phyloP scores from a whole-genome alignment of 78 protist genomes.

The Dictyostelium capitatum region DNA sequence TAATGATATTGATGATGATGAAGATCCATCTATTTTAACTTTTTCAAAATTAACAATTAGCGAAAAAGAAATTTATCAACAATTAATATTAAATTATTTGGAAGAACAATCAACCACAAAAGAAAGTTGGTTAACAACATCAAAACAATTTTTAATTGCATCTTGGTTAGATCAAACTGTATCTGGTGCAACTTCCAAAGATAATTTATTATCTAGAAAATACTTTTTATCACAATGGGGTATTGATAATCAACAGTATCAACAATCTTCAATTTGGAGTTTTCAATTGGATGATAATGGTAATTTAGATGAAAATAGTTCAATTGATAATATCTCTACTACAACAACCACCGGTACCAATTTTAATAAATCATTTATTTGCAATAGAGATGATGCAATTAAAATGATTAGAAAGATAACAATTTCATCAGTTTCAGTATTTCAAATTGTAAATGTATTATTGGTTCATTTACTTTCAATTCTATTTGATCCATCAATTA shows the following conservation, averaged over 20 bases:
- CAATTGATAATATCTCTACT: background rate
- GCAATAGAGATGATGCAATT: constrained; percentile 7
- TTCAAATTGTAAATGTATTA: constrained; percentile 16
- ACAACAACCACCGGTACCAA: background rate
- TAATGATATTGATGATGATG: background rate
- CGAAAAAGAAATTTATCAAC: constrained; percentile 41
- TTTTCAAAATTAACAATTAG: background rate
- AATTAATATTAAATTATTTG: constrained; percentile 54
- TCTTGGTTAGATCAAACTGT: constrained; percentile 27
- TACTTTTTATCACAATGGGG: constrained; percentile 36
- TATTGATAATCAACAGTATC: background rate
- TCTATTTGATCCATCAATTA: constrained; percentile 42
- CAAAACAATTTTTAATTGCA: constrained; percentile 52
- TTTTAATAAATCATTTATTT: background rate
- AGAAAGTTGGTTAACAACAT: constrained; percentile 28
- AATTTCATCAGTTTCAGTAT: background rate
- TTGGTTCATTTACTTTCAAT: constrained; percentile 26
- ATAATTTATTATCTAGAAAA: constrained; percentile 6
- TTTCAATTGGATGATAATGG: background rate
- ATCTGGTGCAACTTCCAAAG: background rate
- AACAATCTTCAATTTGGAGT: background rate
- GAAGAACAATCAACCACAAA: background rate
- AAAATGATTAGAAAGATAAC: constrained; percentile 28
- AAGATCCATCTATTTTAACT: background rate
- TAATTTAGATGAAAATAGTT: background rate